phyloP scores from a whole-genome alignment of 257 asterid species.

The Prunella vulgaris region DNA sequence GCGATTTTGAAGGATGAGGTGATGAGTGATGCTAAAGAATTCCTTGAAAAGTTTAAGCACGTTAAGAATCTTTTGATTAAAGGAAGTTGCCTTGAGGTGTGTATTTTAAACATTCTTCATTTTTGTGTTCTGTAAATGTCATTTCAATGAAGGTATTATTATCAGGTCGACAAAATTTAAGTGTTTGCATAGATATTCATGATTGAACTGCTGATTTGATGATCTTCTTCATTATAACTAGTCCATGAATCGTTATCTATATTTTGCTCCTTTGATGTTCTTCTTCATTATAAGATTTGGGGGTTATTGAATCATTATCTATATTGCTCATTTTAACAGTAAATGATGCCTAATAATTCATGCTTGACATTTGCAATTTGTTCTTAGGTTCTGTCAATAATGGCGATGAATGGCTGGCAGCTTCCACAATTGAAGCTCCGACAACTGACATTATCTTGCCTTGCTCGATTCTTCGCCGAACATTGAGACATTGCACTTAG shows the following conservation, averaged over 20 bases:
- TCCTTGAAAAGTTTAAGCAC: background rate
- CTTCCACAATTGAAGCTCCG: background rate
- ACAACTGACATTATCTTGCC: background rate
- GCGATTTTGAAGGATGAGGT: background rate
- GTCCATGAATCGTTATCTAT: too few species aligned
- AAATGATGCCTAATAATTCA: background rate
- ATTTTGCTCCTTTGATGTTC: background rate
- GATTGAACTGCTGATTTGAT: background rate
- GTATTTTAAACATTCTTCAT: background rate
- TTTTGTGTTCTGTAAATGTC: background rate
- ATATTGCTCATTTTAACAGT: background rate
- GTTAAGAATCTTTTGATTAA: background rate
- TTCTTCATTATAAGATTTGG: background rate
- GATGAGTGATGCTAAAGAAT: background rate
- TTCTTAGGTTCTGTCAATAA: conserved; percentile 1
- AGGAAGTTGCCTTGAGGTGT: background rate
- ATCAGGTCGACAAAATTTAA: too few species aligned
- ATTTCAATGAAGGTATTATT: too few species aligned
- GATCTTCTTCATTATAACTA: background rate
- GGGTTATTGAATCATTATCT: background rate
- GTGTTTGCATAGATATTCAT: background rate
- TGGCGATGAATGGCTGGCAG: background rate
- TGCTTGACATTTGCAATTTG: background rate
- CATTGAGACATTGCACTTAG: too few species aligned
- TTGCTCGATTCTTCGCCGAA: too few species aligned